These are phyloP conservation scores for Prunus mongolica DNA, from an alignment of 306 rosid species.

Conservation along the genomic window DNA sequence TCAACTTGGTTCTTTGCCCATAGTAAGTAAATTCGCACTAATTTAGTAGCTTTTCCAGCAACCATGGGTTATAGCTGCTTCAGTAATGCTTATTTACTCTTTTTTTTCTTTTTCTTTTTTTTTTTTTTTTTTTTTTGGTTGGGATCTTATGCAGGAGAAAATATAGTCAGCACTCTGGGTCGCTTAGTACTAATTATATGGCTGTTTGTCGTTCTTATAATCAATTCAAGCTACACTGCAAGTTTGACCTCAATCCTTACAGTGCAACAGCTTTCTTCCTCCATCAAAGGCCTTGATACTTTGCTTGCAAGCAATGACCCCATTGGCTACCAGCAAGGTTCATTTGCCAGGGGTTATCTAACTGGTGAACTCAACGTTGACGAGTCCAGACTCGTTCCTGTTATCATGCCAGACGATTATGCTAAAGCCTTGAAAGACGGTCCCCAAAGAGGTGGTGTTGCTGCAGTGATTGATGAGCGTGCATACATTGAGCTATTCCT, in stretches of 20 bases:
- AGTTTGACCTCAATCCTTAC: slow-evolving; percentile 97
- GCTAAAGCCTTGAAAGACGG: slow-evolving; percentile 63
- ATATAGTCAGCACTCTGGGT: slow-evolving; percentile 85
- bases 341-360: slow-evolving; percentile 58
- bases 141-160: slow-evolving; percentile 57
- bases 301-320: slow-evolving; percentile 50
- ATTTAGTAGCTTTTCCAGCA: background rate
- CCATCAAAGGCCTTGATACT: slow-evolving; percentile 80
- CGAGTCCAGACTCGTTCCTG: slow-evolving; percentile 70
- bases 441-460: slow-evolving; percentile 73
- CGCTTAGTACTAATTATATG: slow-evolving; percentile 80
- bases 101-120: background rate
- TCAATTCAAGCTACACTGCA: slow-evolving; percentile 94
- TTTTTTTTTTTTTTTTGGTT: background rate
- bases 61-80: slow-evolving; percentile 14
- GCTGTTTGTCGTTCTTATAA: slow-evolving; percentile 92
- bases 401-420: slow-evolving; percentile 49
- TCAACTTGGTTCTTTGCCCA: slow-evolving; percentile 79
- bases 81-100: slow-evolving; percentile 6
- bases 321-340: slow-evolving; percentile 73
- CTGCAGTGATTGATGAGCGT: slow-evolving; percentile 81
- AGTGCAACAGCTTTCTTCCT: slow-evolving; percentile 72
- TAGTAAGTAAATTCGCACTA: slow-evolving; percentile 48
- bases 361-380: slow-evolving; percentile 51
- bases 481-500: slow-evolving; percentile 85